Evolutionary conservation across 2,329 filamentous ascomycete species (phyloP).

Genomic region (Ophiostoma australiae): DNA sequence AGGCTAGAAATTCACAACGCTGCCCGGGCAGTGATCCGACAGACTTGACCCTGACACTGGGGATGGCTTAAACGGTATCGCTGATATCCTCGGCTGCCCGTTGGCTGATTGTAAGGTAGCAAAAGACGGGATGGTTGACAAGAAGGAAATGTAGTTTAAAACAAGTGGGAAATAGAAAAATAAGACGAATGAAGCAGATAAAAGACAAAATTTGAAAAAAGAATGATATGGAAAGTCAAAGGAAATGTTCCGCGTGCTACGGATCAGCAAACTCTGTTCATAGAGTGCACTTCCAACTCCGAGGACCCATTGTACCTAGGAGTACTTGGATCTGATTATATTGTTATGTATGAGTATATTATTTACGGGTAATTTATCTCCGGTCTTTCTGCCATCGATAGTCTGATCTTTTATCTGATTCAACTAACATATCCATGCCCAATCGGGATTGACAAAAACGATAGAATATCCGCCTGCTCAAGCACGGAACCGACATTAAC

Average conservation of each 20-base stretch:
- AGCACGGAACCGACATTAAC: neutral
- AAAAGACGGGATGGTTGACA: neutral
- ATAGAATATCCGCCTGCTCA: neutral
- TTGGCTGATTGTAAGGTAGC: neutral
- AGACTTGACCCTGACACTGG: neutral
- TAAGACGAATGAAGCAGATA: neutral
- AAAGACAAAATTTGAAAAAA: neutral
- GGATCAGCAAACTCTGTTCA: neutral
- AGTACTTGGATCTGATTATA: neutral
- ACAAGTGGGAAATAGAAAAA: too few relatives aligned
- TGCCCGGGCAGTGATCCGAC: neutral
- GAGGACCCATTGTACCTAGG: neutral
- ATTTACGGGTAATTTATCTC: neutral
- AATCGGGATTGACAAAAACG: neutral
- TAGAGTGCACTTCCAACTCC: neutral
- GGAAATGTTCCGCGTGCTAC: neutral
- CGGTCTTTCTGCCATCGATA: neutral
- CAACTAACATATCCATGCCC: neutral
- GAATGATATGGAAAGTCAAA: neutral
- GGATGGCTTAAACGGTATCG: too few relatives aligned
- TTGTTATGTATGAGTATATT: too few relatives aligned
- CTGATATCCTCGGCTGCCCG: constrained; percentile 8
- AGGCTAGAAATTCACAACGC: neutral
- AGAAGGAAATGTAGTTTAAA: neutral
- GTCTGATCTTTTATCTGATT: neutral